Conservation (phyloP, 2,329 filamentous ascomycete species). For the Rhynchosporium secalis region DNA sequence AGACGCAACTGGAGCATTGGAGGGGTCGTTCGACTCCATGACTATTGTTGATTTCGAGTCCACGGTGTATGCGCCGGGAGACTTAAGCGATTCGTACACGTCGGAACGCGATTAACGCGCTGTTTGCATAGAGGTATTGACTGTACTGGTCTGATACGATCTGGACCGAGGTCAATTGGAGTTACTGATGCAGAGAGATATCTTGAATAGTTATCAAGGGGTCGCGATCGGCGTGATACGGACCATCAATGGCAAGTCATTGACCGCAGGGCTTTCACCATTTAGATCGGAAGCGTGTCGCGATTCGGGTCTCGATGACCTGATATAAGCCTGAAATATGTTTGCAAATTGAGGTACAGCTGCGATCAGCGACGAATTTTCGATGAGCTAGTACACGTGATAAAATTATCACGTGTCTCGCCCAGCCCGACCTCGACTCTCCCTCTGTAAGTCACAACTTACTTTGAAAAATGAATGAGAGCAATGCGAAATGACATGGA, state of each 20-base stretch:
- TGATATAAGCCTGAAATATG: slow-evolving; percentile 21
- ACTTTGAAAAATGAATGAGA: not conserved
- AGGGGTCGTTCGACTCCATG: slow-evolving; percentile 35
- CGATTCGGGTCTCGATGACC: slow-evolving; percentile 16
- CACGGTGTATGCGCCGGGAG: slow-evolving; percentile 33
- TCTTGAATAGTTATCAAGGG: not conserved
- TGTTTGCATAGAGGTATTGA: not conserved
- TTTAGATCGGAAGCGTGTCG: slow-evolving; percentile 4
- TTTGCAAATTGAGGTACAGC: slow-evolving; percentile 15
- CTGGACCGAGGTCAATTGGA: slow-evolving; percentile 29
- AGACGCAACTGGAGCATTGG: slow-evolving; percentile 28
- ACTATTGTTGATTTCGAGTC: slow-evolving; percentile 14
- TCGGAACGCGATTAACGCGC: slow-evolving; percentile 15
- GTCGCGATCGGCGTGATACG: slow-evolving; percentile 14
- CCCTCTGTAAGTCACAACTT: not conserved
- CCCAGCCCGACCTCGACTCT: too few relatives aligned
- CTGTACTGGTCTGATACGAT: slow-evolving; percentile 15
- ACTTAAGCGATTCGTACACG: not conserved
- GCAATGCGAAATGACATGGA: too few relatives aligned
- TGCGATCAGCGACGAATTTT: slow-evolving; percentile 10
- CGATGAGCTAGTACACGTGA: slow-evolving; percentile 20
- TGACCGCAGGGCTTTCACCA: slow-evolving; percentile 10
- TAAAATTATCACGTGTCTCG: slow-evolving; percentile 18
- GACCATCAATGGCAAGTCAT: slow-evolving; percentile 23
- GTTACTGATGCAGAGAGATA: slow-evolving; percentile 6